phyloP scores from a whole-genome alignment of 495 filamentous ascomycete genomes.

The Xylaria palmicola region DNA sequence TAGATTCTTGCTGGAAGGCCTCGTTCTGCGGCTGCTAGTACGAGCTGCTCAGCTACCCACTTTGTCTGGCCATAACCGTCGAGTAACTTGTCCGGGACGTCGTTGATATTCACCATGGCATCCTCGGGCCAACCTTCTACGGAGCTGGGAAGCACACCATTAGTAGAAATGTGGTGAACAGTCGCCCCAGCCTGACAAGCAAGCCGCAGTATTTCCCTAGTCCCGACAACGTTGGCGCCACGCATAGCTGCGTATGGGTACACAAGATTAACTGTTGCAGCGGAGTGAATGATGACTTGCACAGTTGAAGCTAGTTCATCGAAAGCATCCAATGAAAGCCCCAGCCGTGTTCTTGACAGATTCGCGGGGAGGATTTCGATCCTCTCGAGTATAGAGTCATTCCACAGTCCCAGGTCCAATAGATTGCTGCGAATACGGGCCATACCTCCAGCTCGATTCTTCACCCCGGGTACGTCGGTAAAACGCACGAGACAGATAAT shows the following conservation, averaged over 20 bases:
- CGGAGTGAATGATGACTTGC: slow-evolving; percentile 64
- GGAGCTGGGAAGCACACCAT: slow-evolving; percentile 63
- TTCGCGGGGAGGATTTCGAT: slow-evolving; percentile 66
- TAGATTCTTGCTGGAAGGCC: slow-evolving; percentile 62
- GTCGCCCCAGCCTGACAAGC: slow-evolving; percentile 60
- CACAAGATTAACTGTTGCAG: slow-evolving; percentile 65
- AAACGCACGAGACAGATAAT: slow-evolving; percentile 68
- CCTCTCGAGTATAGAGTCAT: slow-evolving; percentile 66
- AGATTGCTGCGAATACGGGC: slow-evolving; percentile 61
- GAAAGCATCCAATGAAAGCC: slow-evolving; percentile 55
- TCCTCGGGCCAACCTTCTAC: slow-evolving; percentile 60
- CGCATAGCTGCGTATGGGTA: slow-evolving; percentile 65
- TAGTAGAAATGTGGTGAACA: slow-evolving; percentile 69
- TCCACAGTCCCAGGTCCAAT: slow-evolving; percentile 64
- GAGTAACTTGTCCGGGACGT: slow-evolving; percentile 57
- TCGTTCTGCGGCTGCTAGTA: slow-evolving; percentile 59
- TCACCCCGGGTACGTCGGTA: slow-evolving; percentile 49
- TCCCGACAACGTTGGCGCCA: slow-evolving; percentile 59
- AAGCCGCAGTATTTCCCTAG: slow-evolving; percentile 62
- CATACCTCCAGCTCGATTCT: slow-evolving; percentile 54
- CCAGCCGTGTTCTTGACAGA: slow-evolving; percentile 57
- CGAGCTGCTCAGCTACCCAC: slow-evolving; percentile 66
- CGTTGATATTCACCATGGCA: slow-evolving; percentile 54
- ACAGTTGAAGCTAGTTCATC: slow-evolving; percentile 55
- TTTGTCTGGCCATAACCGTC: slow-evolving; percentile 68